A percentile compares a stretch with the other conserved stretches of the same genome.
phyloP scores from a whole-genome alignment of 352 stramenopile species.

The Phytopythium oedochilum region DNA sequence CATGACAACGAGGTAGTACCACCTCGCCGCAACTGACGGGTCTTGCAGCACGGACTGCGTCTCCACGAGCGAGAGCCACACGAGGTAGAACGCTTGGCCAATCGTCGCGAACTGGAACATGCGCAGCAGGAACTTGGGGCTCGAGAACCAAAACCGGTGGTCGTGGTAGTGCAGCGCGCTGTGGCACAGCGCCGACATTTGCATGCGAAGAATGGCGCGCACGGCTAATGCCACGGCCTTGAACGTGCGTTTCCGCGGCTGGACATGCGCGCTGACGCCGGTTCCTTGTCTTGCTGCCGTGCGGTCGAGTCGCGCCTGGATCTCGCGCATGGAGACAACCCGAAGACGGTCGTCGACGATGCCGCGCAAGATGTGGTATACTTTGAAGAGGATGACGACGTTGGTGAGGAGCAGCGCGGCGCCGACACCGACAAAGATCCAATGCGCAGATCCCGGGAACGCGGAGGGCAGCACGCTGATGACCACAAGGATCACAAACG shows the following conservation, averaged over 20 bases:
- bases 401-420: conserved; percentile 51
- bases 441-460: conserved; percentile 59
- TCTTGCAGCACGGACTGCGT: conserved; percentile 29
- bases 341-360: conserved; percentile 81
- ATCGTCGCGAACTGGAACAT: conserved; percentile 86
- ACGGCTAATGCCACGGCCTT: conserved; percentile 58
- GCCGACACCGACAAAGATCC: conserved; percentile 73
- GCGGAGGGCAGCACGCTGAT: conserved; percentile 66
- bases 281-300: not conserved
- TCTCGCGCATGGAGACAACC: conserved; percentile 65
- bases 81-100: conserved; percentile 81
- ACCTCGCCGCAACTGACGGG: not conserved
- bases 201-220: conserved; percentile 74
- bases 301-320: conserved; percentile 31
- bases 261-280: conserved; percentile 2
- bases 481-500: conserved; percentile 69
- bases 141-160: conserved; percentile 81
- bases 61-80: conserved; percentile 81
- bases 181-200: conserved; percentile 86
- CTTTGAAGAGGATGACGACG: conserved; percentile 82
- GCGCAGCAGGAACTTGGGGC: conserved; percentile 58
- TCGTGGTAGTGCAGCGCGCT: conserved; percentile 79
- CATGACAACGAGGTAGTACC: conserved; percentile 55
- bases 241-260: conserved; percentile 27
- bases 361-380: conserved; percentile 72